Base-by-base conservation (phyloP, 1,284 basidiomycete genomes). In the Afroboletus lepidellus region DNA sequence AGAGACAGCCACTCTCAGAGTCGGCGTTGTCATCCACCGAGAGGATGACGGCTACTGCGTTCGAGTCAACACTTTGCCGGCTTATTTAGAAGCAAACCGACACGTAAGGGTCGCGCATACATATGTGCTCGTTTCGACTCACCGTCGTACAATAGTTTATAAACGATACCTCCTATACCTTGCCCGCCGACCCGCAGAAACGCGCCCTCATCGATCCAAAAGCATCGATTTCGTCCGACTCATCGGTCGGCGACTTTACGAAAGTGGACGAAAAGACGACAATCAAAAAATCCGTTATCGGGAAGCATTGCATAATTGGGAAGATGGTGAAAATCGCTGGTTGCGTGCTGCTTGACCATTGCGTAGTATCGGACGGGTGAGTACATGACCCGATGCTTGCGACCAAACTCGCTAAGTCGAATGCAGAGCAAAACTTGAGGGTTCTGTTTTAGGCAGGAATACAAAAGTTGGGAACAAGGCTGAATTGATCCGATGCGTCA, bases 321-420 rank as follows among this genome's bases (percentile, higher is more conserved):
- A 92, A 86, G 66, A 88, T 88, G 72, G 88, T 82, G 27, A 94
- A 88, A 69, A 83, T 98, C 50, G 80, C 79, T 1, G 90, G 91
- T n/a, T 94, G 90, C 61, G 82, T 98, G 12, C 69, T 99, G 25
- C 81, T 97, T 68, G 95, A 98, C 65, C 91, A 94, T 62, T 95
- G 94, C 60, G 79, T 88, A 3, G 77, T 99, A 24, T 91, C 81
- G 25, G 92, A 96, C 57, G 91, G 91, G 91, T 91, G 57, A 65
- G 84, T 64, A 18, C 4, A 8, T 5, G 11, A 5, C n/a, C 9
- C 4, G 8, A 2, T 32, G 27, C 16, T 36, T 32, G 45, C 23
- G 9, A 24, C 27, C 29, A 25, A n/a, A 15, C 36, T 15, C 27
- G 41, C 34, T 49, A 27, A 53, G 45, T 39, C 48, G 34, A 30